These are phyloP conservation scores for Epipyxis sp. DNA, from an alignment of 108 stramenopile genomes.

Conservation along the genomic window DNA sequence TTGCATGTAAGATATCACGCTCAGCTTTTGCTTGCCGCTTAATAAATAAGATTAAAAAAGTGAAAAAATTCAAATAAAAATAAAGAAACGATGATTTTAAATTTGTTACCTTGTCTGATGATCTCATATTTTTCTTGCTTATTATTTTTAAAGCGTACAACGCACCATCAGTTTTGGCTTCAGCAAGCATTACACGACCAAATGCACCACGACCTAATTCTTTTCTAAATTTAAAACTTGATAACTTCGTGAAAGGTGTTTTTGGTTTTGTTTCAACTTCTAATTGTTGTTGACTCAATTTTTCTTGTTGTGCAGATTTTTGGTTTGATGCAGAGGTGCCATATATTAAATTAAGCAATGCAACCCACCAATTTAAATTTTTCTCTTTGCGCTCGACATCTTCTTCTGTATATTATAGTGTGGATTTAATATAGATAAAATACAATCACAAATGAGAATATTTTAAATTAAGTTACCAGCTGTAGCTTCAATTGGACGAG, in stretches of 20 bases:
- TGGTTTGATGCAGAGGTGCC: neutral
- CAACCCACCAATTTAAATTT: neutral
- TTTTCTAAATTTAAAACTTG: slow-evolving; percentile 34
- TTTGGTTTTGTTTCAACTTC: too few relatives aligned
- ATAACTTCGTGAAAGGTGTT: slow-evolving; percentile 27
- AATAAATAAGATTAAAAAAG: too few relatives aligned
- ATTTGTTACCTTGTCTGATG: too few relatives aligned
- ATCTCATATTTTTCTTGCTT: slow-evolving; percentile 28
- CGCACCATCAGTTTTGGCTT: slow-evolving; percentile 24
- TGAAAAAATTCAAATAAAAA: too few relatives aligned
- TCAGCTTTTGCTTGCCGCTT: slow-evolving; percentile 24
- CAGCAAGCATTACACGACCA: slow-evolving; percentile 30
- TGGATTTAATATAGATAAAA: too few relatives aligned
- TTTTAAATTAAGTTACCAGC: too few relatives aligned
- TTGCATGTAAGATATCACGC: slow-evolving; percentile 29
- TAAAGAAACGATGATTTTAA: too few relatives aligned
- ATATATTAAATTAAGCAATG: neutral
- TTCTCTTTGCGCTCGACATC: neutral
- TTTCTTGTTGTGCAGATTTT: neutral
- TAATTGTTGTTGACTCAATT: too few relatives aligned
- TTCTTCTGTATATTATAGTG: neutral
- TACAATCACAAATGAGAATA: too few relatives aligned
- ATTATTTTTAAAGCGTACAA: slow-evolving; percentile 33
- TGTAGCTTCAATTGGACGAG: too few relatives aligned
- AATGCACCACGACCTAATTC: slow-evolving; percentile 34